Evolutionary conservation across 192 early-diverging fungal species (phyloP).

Genomic region (Funneliformis geosporum): DNA sequence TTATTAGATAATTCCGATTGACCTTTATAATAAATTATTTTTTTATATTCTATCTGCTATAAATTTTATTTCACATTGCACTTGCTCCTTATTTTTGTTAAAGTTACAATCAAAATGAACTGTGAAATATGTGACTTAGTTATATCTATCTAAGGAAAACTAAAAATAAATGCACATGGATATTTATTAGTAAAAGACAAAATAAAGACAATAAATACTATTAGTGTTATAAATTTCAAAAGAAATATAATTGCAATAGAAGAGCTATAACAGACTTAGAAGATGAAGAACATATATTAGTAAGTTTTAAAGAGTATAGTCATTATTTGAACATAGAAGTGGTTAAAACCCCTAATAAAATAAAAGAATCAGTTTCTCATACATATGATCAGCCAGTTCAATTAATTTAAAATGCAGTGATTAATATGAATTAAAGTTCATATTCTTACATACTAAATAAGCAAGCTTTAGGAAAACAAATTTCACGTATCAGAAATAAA

Average conservation of each 20-base stretch:
- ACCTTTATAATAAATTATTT: too few species aligned
- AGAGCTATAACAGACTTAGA: background rate
- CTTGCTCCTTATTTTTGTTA: too few species aligned
- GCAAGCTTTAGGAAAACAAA: too few species aligned
- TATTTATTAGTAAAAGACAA: background rate
- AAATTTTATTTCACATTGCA: too few species aligned
- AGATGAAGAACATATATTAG: background rate
- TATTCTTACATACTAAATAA: too few species aligned
- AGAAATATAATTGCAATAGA: background rate
- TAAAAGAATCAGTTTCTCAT: background rate
- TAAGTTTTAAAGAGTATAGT: background rate
- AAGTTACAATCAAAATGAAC: too few species aligned
- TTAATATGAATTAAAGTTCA: too few species aligned
- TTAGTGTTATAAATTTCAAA: background rate
- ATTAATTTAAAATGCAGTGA: background rate
- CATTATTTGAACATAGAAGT: background rate
- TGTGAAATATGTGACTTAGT: too few species aligned
- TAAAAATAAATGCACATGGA: background rate
- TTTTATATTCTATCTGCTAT: too few species aligned
- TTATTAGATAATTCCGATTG: too few species aligned
- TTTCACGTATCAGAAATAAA: too few species aligned
- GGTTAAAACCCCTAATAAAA: background rate
- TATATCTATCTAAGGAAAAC: too few species aligned
- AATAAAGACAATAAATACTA: background rate
- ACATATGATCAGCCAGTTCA: background rate